These are phyloP conservation scores for Microthlaspi erraticum DNA, from an alignment of 345 rosid genomes.

Conservation along the genomic window DNA sequence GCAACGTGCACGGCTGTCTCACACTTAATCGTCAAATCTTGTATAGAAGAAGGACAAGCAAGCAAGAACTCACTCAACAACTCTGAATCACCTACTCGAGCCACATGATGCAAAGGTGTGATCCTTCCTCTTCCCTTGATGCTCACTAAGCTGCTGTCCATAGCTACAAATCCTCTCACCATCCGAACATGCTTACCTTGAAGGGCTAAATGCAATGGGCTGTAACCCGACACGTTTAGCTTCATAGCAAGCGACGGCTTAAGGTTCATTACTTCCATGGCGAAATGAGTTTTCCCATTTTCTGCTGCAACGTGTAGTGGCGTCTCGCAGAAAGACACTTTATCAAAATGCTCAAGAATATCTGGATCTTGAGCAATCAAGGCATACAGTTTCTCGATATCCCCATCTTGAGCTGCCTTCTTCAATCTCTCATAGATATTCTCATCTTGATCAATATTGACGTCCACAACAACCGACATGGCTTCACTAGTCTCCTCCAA, in stretches of 20 bases:
- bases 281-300: slow-evolving; percentile 37
- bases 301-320: slow-evolving; percentile 48
- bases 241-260: slow-evolving; percentile 43
- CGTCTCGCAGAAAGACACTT: slow-evolving; percentile 36
- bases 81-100: slow-evolving; percentile 12
- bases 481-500: neutral
- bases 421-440: slow-evolving; percentile 7
- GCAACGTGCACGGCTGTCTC: slow-evolving; percentile 49
- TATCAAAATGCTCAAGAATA: slow-evolving; percentile 32
- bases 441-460: slow-evolving; percentile 11
- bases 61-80: slow-evolving; percentile 30
- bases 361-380: slow-evolving; percentile 38
- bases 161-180: slow-evolving; percentile 37
- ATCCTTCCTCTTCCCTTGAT: slow-evolving; percentile 42
- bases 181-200: neutral
- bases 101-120: slow-evolving; percentile 48
- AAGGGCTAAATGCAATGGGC: slow-evolving; percentile 44
- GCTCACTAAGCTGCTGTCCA: slow-evolving; percentile 31
- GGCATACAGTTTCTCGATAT: neutral
- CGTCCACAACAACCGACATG: slow-evolving; percentile 9
- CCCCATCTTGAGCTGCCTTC: slow-evolving; percentile 15
- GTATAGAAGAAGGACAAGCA: slow-evolving; percentile 39
- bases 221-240: slow-evolving; percentile 38
- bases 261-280: slow-evolving; percentile 40
- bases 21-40: slow-evolving; percentile 41